Conservation (phyloP, 2,329 filamentous ascomycete genomes). For the Rugonectria rugulosa region DNA sequence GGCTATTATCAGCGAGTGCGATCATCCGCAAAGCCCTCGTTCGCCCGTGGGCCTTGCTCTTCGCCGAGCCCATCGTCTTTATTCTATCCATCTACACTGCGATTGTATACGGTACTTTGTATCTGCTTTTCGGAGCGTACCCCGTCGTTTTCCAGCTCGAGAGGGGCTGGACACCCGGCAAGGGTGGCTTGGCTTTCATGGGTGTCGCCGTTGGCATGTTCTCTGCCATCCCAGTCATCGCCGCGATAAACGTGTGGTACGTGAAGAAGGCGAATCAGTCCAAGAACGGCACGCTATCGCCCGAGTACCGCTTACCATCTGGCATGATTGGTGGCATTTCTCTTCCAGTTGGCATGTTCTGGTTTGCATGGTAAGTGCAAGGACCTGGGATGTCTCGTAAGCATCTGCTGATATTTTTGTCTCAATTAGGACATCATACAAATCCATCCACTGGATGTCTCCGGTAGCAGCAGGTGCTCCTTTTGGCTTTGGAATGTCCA, state of each 20-base stretch:
- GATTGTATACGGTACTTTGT: conserved; percentile 62
- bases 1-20: conserved; percentile 49
- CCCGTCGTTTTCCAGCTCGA: conserved; percentile 68
- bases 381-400: too few species aligned
- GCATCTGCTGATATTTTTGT: conserved; percentile 40
- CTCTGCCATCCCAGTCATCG: conserved; percentile 58
- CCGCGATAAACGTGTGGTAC: conserved; percentile 63
- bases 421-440: conserved; percentile 29
- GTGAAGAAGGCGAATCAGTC: conserved; percentile 47
- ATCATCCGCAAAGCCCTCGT: conserved; percentile 63
- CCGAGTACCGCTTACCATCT: conserved; percentile 68
- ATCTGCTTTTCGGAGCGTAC: conserved; percentile 62
- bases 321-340: conserved; percentile 65
- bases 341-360: conserved; percentile 68
- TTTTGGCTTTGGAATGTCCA: conserved; percentile 65
- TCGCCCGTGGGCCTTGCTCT: conserved; percentile 70
- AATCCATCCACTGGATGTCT: conserved; percentile 63
- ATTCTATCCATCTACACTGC: conserved; percentile 70
- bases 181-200: conserved; percentile 68
- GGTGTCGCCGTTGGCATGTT: conserved; percentile 72
- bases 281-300: conserved; percentile 63
- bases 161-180: conserved; percentile 63
- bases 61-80: conserved; percentile 71
- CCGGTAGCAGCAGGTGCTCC: conserved; percentile 52
- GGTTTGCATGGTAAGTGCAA: conserved; percentile 67